phyloP scores from a whole-genome alignment of 2,329 filamentous ascomycete genomes.

The Verticillium klebahnii region DNA sequence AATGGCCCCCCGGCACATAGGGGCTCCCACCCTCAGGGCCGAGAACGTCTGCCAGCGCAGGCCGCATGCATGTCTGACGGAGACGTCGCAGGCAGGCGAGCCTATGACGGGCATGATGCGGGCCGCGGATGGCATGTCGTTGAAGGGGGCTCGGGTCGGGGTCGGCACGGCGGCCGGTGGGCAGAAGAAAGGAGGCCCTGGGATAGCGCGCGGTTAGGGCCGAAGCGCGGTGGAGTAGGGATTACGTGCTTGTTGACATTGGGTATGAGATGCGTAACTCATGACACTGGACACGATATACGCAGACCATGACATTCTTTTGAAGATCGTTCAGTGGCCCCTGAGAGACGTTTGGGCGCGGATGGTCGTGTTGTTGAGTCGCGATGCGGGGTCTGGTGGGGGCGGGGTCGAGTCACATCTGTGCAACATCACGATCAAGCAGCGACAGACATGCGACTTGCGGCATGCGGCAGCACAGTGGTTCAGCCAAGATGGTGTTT shows the following conservation, averaged over 20 bases:
- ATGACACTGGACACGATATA: no score
- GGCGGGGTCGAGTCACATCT: background rate
- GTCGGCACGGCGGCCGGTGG: background rate
- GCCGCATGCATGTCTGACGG: background rate
- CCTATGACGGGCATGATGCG: background rate
- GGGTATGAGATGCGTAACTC: no score
- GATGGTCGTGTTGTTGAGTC: background rate
- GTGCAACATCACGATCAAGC: background rate
- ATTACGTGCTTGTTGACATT: background rate
- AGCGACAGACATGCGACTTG: background rate
- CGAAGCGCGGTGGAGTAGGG: conserved; percentile 2
- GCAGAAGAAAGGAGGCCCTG: background rate
- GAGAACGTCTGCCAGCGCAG: background rate
- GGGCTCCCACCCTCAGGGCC: no score
- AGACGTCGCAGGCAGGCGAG: background rate
- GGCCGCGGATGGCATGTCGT: background rate
- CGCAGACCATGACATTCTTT: no score
- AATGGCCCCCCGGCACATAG: no score
- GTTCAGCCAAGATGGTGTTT: background rate
- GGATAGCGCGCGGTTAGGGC: conserved; percentile 8
- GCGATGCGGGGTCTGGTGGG: background rate
- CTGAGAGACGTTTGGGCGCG: no score
- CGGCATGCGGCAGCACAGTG: background rate
- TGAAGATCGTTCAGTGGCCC: no score
- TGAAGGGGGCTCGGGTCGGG: background rate